phyloP scores from a whole-genome alignment of 768 basidiomycete species.

The Termitomyces sp. region DNA sequence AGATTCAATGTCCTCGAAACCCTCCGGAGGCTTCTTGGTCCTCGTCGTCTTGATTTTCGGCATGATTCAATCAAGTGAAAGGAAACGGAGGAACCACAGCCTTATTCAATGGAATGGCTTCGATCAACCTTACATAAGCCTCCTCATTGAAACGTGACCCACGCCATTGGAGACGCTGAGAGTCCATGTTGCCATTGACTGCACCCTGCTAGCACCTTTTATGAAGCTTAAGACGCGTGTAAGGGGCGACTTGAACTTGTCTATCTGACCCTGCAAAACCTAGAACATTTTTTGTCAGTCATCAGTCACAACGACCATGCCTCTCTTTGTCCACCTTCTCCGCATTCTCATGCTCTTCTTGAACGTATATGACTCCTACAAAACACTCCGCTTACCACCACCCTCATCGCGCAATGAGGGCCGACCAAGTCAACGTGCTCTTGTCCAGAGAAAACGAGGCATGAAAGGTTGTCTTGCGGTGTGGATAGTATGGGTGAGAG shows the following conservation, averaged over 20 bases:
- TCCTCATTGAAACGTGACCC: constrained; percentile 11
- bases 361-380: constrained; percentile 83
- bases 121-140: constrained; percentile 14
- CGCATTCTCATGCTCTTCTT: constrained; percentile 68
- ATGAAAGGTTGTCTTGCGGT: constrained; percentile 83
- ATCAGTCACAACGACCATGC: constrained; percentile 39
- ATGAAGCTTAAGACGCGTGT: constrained; percentile 14
- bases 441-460: constrained; percentile 73
- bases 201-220: not conserved
- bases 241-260: not conserved
- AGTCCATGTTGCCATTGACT: constrained; percentile 8
- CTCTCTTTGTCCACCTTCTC: constrained; percentile 60
- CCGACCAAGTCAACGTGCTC: constrained; percentile 58
- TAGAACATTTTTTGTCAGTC: not conserved
- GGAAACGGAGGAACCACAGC: not conserved
- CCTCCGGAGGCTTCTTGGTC: constrained; percentile 93
- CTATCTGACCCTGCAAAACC: not conserved
- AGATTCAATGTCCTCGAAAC: constrained; percentile 88
- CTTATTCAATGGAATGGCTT: constrained; percentile 2
- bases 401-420: constrained; percentile 50
- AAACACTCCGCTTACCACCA: constrained; percentile 67
- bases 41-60: constrained; percentile 91
- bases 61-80: constrained; percentile 50
- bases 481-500: constrained; percentile 79
- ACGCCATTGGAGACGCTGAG: constrained; percentile 5